Evolutionary conservation across 2,329 filamentous ascomycete species (phyloP).

Genomic region (Albophoma yamanashiensis): DNA sequence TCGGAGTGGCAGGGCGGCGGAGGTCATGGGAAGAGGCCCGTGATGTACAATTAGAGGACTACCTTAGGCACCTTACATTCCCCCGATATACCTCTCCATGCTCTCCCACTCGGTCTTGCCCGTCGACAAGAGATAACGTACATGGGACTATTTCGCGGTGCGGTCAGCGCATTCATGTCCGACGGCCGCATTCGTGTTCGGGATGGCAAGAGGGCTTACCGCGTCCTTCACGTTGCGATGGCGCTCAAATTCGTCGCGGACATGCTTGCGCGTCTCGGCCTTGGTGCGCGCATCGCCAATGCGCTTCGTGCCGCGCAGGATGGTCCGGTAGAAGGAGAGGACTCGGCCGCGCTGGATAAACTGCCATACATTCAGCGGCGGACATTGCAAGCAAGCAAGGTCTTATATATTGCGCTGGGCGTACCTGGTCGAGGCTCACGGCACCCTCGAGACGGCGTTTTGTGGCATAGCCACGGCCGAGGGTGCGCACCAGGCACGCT

Average conservation of each 20-base stretch:
- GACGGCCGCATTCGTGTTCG: background rate
- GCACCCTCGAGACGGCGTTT: constrained; percentile 22
- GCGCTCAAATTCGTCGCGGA: constrained; percentile 50
- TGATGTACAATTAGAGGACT: constrained; percentile 16
- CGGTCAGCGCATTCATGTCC: background rate
- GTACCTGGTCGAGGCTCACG: constrained; percentile 49
- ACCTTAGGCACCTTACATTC: constrained; percentile 31
- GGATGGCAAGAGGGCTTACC: constrained; percentile 25
- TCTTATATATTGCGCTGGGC: background rate
- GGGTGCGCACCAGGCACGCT: constrained; percentile 12
- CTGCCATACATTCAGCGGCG: constrained; percentile 21
- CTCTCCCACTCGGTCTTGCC: constrained; percentile 56
- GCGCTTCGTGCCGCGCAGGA: constrained; percentile 41
- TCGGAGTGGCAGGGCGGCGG: background rate
- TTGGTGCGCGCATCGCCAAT: constrained; percentile 41
- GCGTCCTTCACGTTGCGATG: constrained; percentile 45
- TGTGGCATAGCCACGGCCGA: constrained; percentile 24
- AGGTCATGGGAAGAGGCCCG: background rate
- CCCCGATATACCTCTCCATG: constrained; percentile 38
- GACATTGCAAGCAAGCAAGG: background rate
- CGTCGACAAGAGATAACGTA: constrained; percentile 52
- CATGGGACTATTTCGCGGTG: constrained; percentile 36
- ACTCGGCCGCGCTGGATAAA: constrained; percentile 48
- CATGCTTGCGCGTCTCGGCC: constrained; percentile 45
- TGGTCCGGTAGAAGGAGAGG: constrained; percentile 45